A percentile compares a stretch with the other conserved stretches of the same genome.
phyloP scores from a whole-genome alignment of 805 yeast species.

The Candida broadrunensis region DNA sequence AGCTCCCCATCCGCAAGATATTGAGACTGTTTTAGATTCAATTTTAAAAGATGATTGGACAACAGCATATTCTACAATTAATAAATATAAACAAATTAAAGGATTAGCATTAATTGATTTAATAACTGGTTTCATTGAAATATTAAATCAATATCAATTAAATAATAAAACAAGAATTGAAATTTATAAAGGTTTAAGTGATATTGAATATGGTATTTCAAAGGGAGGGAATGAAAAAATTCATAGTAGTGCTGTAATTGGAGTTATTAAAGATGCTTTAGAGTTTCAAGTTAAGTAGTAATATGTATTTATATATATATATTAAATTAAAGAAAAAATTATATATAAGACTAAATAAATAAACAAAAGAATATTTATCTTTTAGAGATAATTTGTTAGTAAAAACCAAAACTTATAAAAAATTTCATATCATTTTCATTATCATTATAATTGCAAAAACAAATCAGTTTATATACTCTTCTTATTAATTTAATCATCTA shows the following conservation, averaged over 20 bases:
- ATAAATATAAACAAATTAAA: constrained; percentile 60
- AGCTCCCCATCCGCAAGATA: constrained; percentile 86
- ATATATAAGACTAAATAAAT: too few species aligned
- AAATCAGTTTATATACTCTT: neutral
- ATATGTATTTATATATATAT: too few species aligned
- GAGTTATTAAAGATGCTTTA: constrained; percentile 71
- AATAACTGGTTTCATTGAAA: constrained; percentile 69
- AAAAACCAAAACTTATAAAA: too few species aligned
- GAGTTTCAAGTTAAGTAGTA: constrained; percentile 23
- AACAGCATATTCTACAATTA: constrained; percentile 64
- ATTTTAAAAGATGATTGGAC: constrained; percentile 88
- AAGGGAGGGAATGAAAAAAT: constrained; percentile 91
- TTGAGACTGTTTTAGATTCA: constrained; percentile 71
- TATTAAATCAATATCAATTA: constrained; percentile 67
- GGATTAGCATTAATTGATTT: constrained; percentile 92
- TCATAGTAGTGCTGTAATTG: constrained; percentile 87
- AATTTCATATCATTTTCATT: too few species aligned
- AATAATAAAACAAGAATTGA: constrained; percentile 58
- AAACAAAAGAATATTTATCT: too few species aligned
- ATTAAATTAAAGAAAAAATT: too few species aligned
- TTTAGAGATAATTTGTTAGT: too few species aligned
- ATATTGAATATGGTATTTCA: constrained; percentile 86
- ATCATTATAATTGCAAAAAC: too few species aligned
- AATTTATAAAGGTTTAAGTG: constrained; percentile 71
- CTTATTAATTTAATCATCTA: constrained; percentile 10